Conservation (phyloP, 495 filamentous ascomycete genomes). For the Tuber borchii region DNA sequence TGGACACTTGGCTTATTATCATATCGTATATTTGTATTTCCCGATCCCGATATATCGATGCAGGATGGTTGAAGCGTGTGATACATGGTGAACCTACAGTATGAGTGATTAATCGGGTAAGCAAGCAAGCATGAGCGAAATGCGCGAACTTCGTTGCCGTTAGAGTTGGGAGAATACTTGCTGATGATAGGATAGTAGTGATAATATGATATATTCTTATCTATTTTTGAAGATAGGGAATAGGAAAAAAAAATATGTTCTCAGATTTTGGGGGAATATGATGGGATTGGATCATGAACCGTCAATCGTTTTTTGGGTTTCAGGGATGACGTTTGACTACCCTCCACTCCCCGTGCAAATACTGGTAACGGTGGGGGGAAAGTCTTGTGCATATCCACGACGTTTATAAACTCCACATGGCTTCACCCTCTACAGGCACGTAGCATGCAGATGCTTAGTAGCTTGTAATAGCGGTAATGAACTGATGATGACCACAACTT, state of each 20-base stretch:
- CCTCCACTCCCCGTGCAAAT: no score
- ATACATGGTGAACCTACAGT: background rate
- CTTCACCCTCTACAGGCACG: background rate
- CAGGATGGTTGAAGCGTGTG: background rate
- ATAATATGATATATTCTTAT: background rate
- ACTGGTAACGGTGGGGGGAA: background rate
- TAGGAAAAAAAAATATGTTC: background rate
- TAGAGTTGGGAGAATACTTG: background rate
- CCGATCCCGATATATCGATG: background rate
- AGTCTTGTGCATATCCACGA: background rate
- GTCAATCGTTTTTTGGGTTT: background rate
- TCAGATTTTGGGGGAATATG: background rate
- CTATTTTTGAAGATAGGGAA: background rate
- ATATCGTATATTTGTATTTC: background rate
- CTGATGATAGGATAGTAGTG: background rate
- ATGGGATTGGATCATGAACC: background rate
- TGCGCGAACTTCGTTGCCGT: background rate
- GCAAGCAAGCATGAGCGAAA: background rate
- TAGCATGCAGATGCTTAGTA: background rate
- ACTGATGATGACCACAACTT: background rate
- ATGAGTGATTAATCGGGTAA: background rate
- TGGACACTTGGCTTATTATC: background rate
- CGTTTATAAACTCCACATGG: background rate
- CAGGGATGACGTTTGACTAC: no score
- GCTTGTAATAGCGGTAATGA: background rate